A percentile compares a stretch with the other conserved stretches of the same genome.
Conservation (phyloP, 345 rosid species). For the Euphorbia tirucalli region DNA sequence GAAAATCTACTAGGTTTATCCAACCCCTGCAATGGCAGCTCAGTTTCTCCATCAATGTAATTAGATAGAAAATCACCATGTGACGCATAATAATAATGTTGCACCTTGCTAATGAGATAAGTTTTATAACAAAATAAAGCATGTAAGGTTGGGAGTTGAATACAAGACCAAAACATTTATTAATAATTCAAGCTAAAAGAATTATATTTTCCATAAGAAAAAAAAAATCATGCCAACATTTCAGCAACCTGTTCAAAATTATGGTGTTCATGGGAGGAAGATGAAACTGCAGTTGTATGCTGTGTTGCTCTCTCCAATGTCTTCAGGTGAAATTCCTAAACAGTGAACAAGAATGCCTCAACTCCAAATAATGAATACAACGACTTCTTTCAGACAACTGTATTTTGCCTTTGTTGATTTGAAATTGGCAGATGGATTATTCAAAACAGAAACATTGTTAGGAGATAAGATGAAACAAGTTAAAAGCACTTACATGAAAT, state of each 20-base stretch:
- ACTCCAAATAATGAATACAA: conserved; percentile 10
- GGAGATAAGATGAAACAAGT: conserved; percentile 5
- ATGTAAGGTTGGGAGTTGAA: not conserved
- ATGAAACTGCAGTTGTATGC: conserved; percentile 48
- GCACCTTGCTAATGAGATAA: not conserved
- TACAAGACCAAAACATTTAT: not conserved
- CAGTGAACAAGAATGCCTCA: conserved; percentile 18
- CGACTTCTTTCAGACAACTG: not conserved
- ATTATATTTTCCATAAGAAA: not conserved
- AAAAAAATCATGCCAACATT: conserved; percentile 11
- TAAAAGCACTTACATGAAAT: conserved; percentile 61
- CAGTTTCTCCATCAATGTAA: conserved; percentile 1
- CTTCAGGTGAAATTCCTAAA: conserved; percentile 84
- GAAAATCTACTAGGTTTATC: conserved; percentile 35
- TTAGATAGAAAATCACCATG: not conserved
- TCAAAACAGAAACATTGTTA: not conserved
- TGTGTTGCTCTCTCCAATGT: conserved; percentile 89
- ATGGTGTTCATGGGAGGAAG: conserved; percentile 37
- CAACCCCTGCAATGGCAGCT: conserved; percentile 40
- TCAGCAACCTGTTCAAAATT: conserved; percentile 51
- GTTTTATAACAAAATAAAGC: not conserved
- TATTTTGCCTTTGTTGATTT: not conserved
- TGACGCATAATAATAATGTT: not conserved
- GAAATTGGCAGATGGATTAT: not conserved
- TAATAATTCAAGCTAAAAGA: not conserved